phyloP scores from a whole-genome alignment of 805 yeast genomes.

The Hyphopichia homilentoma region DNA sequence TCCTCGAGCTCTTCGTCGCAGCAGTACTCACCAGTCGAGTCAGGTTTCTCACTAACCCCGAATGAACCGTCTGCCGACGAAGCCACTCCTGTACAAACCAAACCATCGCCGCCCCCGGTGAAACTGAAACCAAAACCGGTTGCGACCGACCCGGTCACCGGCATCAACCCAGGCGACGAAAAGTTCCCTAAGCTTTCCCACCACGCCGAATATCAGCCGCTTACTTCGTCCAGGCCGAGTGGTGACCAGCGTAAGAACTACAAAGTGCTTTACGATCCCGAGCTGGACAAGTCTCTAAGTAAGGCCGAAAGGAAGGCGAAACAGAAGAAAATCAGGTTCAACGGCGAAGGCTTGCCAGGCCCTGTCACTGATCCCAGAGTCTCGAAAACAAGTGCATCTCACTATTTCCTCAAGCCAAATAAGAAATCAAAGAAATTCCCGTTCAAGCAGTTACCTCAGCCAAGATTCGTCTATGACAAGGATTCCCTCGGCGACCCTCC shows the following conservation, averaged over 20 bases:
- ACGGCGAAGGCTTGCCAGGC: slow-evolving; percentile 21
- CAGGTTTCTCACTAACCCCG: too few species aligned
- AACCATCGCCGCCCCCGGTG: too few species aligned
- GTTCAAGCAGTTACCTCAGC: slow-evolving; percentile 38
- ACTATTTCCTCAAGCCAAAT: slow-evolving; percentile 34
- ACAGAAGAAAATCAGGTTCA: slow-evolving; percentile 38
- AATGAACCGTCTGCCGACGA: too few species aligned
- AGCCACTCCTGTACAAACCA: too few species aligned
- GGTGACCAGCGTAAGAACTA: slow-evolving; percentile 30
- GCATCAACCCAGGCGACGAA: slow-evolving; percentile 27
- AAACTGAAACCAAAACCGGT: too few species aligned
- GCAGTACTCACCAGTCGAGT: background rate
- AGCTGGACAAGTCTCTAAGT: slow-evolving; percentile 29
- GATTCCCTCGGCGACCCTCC: slow-evolving; percentile 77
- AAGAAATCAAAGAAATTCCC: slow-evolving; percentile 40
- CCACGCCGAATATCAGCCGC: slow-evolving; percentile 17
- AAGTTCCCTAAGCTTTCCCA: slow-evolving; percentile 27
- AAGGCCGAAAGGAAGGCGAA: slow-evolving; percentile 28
- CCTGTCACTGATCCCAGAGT: slow-evolving; percentile 41
- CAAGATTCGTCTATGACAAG: slow-evolving; percentile 55
- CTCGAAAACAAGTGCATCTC: slow-evolving; percentile 10
- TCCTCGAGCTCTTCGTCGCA: background rate
- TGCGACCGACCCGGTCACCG: slow-evolving; percentile 34
- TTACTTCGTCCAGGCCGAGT: slow-evolving; percentile 13
- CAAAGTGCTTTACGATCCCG: slow-evolving; percentile 50